Evolutionary conservation across 495 filamentous ascomycete genomes (phyloP).

Genomic region (Extremus antarcticus): DNA sequence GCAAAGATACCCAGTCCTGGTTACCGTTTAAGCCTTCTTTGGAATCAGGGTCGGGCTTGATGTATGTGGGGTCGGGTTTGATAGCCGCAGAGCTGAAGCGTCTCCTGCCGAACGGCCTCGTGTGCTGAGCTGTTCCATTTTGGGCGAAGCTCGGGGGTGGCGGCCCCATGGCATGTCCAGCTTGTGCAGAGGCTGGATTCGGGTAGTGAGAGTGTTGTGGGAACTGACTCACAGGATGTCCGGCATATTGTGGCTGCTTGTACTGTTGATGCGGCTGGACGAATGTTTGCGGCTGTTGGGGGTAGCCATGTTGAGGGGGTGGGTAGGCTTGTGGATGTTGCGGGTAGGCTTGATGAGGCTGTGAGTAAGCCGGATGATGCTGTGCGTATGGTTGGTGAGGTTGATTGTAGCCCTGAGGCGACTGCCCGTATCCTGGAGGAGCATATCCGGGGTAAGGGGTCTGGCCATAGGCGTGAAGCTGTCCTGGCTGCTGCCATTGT

Average conservation of each 20-base stretch:
- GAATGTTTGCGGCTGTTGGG: background rate
- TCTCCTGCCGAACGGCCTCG: background rate
- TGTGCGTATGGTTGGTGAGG: background rate
- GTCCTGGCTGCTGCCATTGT: slow-evolving; percentile 16
- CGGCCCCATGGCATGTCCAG: too few species aligned
- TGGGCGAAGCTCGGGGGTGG: too few species aligned
- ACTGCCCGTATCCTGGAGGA: slow-evolving; percentile 11
- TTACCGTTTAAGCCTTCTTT: background rate
- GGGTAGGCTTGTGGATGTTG: slow-evolving; percentile 1
- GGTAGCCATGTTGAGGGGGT: background rate
- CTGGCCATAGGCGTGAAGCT: slow-evolving; percentile 10
- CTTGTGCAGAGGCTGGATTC: background rate
- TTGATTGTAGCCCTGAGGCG: background rate
- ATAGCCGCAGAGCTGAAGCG: background rate
- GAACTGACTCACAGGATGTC: background rate
- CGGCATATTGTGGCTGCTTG: background rate
- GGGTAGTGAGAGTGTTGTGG: background rate
- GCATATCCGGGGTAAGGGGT: slow-evolving; percentile 1
- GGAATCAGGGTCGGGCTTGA: too few species aligned
- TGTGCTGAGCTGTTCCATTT: too few species aligned
- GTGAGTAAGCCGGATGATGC: slow-evolving; percentile 7
- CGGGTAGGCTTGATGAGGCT: background rate
- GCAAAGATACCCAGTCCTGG: background rate
- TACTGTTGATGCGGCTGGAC: background rate
- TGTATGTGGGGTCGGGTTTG: too few species aligned